Conservation (phyloP, 306 rosid genomes). For the Myrica gale region DNA sequence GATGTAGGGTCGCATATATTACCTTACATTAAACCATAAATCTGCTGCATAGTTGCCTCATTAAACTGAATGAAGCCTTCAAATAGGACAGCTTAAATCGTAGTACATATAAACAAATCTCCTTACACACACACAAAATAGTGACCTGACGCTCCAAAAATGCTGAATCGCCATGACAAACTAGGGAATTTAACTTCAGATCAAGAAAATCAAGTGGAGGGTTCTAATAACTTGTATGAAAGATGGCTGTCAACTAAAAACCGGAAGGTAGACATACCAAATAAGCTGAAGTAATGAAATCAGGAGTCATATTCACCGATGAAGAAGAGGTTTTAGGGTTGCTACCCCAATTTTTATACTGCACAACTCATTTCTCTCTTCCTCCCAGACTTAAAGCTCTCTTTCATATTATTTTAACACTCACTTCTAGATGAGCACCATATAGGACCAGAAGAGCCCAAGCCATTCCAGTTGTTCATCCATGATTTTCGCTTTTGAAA, state of each 20-base stretch:
- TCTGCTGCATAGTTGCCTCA: not conserved
- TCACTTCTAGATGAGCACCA: not conserved
- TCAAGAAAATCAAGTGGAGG: not conserved
- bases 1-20: too few relatives aligned
- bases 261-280: not conserved
- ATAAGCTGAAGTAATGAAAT: not conserved
- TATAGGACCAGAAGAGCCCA: not conserved
- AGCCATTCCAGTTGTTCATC: not conserved
- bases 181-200: not conserved
- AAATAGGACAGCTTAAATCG: not conserved
- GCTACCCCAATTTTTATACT: not conserved
- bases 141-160: not conserved
- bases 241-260: not conserved
- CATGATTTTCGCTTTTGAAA: not conserved
- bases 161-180: not conserved
- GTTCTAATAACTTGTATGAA: not conserved
- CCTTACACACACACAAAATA: not conserved
- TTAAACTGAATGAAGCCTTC: not conserved
- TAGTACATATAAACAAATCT: not conserved
- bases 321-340: not conserved
- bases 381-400: not conserved
- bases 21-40: not conserved
- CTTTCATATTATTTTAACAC: not conserved
- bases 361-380: not conserved
- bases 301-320: not conserved